Conservation (phyloP, 2,329 filamentous ascomycete genomes). For the Alternaria triticimaculans region DNA sequence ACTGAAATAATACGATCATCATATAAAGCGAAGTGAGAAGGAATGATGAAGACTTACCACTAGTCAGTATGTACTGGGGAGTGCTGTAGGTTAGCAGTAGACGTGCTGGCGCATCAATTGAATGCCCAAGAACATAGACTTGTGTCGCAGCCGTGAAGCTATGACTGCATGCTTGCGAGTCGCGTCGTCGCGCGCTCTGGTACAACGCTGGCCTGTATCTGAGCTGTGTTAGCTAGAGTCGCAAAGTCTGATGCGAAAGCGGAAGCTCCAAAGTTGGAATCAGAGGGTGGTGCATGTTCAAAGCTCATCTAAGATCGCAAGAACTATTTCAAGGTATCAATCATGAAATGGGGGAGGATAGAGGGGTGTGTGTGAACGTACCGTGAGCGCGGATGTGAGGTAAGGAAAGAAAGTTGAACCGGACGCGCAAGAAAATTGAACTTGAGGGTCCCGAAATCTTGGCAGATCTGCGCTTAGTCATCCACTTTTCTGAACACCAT, state of each 20-base stretch:
- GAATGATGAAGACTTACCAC: constrained; percentile 21
- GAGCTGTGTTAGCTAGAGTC: constrained; percentile 27
- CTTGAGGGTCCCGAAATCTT: constrained; percentile 36
- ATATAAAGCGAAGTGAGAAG: constrained; percentile 24
- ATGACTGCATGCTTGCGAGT: neutral
- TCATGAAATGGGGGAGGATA: constrained; percentile 49
- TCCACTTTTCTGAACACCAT: constrained; percentile 17
- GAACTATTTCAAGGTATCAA: constrained; percentile 62
- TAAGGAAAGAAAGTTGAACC: constrained; percentile 26
- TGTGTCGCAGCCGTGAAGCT: neutral
- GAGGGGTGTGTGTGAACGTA: constrained; percentile 25
- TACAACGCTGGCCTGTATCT: constrained; percentile 3
- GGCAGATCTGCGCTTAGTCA: constrained; percentile 40
- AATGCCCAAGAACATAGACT: neutral
- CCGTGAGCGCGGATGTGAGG: constrained; percentile 28
- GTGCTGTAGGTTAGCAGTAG: neutral
- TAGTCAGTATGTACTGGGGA: neutral
- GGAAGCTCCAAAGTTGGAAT: constrained; percentile 25
- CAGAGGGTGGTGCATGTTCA: constrained; percentile 69
- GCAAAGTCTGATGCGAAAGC: constrained; percentile 13
- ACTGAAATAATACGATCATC: constrained; percentile 60
- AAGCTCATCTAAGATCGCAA: constrained; percentile 63
- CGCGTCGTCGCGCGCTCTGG: neutral
- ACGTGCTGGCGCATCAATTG: neutral
- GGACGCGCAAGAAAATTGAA: constrained; percentile 35